Evolutionary conservation across 2,329 filamentous ascomycete genomes (phyloP).

Genomic region (Xylaria sp.): DNA sequence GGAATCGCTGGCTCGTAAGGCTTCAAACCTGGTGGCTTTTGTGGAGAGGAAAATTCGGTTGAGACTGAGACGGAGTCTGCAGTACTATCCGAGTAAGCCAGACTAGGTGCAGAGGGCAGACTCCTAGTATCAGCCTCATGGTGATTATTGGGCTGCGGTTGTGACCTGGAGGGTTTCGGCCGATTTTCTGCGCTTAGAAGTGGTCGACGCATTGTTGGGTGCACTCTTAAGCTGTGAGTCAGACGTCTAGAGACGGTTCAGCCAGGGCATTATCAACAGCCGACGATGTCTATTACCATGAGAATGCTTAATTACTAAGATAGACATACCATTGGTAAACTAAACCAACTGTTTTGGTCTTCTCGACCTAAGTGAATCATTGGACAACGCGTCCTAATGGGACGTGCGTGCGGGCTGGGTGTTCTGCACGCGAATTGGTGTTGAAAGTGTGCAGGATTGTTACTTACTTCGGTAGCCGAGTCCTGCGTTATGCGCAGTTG

Average conservation of each 20-base stretch:
- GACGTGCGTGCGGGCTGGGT: background rate
- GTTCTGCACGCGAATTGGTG: background rate
- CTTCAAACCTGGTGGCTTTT: background rate
- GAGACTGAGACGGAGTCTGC: background rate
- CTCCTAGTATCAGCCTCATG: background rate
- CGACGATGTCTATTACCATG: too few relatives aligned
- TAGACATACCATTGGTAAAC: too few relatives aligned
- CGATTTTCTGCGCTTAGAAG: too few relatives aligned
- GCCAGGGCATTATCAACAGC: too few relatives aligned
- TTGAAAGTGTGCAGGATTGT: too few relatives aligned
- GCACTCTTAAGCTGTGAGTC: background rate
- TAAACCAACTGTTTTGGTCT: too few relatives aligned
- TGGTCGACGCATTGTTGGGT: background rate
- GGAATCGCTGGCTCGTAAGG: background rate
- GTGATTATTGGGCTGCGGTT: too few relatives aligned
- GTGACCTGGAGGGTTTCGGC: background rate
- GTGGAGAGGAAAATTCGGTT: background rate
- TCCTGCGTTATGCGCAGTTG: constrained; percentile 19
- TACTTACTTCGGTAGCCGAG: background rate
- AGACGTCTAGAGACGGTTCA: too few relatives aligned
- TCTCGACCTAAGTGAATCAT: too few relatives aligned
- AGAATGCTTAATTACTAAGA: too few relatives aligned
- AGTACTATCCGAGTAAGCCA: background rate
- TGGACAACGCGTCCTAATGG: background rate
- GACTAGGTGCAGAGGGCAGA: background rate